Conservation (phyloP, 1,139 yeast genomes). For the Pichia norvegensis region DNA sequence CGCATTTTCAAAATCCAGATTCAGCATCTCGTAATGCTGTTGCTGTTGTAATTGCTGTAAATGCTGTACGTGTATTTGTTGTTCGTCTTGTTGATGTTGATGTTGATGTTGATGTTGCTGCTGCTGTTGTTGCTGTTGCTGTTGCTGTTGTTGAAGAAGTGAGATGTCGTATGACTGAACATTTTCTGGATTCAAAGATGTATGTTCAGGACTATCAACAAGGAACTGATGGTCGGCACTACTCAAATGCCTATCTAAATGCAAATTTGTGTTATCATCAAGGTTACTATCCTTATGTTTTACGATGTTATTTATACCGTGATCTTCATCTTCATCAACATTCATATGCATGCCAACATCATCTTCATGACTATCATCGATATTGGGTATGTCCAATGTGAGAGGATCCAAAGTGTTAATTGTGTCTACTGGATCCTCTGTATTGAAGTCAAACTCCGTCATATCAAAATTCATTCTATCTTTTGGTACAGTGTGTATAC, state of each 20-base stretch:
- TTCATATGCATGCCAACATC: not conserved
- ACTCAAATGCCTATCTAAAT: not conserved
- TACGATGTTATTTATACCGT: too few relatives aligned
- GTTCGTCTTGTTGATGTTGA: not conserved
- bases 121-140: not conserved
- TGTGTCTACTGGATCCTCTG: not conserved
- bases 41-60: not conserved
- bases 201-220: not conserved
- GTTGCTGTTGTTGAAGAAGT: not conserved
- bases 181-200: not conserved
- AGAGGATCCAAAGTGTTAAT: not conserved
- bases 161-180: not conserved
- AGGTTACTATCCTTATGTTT: not conserved
- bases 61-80: not conserved
- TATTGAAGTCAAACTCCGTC: not conserved
- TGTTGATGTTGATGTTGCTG: not conserved
- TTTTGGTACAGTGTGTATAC: not conserved
- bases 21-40: not conserved
- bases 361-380: not conserved
- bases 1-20: not conserved
- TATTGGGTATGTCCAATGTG: not conserved
- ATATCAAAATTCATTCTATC: not conserved
- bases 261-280: not conserved
- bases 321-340: not conserved
- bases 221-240: not conserved